Evolutionary conservation across 139 green algal species (phyloP).

Genomic region (Ettlia oleoabundans): DNA sequence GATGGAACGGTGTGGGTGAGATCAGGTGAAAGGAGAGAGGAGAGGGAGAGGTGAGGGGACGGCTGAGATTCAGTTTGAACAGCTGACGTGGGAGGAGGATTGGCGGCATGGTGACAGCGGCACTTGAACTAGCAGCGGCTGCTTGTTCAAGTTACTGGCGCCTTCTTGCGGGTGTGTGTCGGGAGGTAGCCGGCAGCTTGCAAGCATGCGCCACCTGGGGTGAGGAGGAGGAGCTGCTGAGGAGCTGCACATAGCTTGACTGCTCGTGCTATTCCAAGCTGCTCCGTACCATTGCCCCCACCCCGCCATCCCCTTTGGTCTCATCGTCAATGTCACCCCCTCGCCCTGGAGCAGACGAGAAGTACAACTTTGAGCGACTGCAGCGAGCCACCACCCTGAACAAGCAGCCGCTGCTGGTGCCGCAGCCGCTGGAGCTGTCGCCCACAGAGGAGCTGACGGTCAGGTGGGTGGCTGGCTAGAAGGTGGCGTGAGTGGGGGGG

Average conservation of each 20-base stretch:
- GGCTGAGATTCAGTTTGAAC: too few relatives aligned
- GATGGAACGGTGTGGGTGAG: neutral
- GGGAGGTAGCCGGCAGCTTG: too few relatives aligned
- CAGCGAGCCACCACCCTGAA: slow-evolving; percentile 67
- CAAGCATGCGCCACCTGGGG: too few relatives aligned
- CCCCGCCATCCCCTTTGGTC: too few relatives aligned
- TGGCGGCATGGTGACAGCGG: too few relatives aligned
- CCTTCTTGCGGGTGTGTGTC: too few relatives aligned
- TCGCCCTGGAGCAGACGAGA: slow-evolving; percentile 82
- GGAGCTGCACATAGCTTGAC: too few relatives aligned
- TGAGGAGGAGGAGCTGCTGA: too few relatives aligned
- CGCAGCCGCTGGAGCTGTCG: slow-evolving; percentile 61
- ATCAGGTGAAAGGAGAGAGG: neutral
- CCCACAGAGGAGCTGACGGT: slow-evolving; percentile 65
- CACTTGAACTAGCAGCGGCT: slow-evolving; percentile 82
- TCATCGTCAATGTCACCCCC: too few relatives aligned
- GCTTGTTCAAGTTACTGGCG: slow-evolving; percentile 73
- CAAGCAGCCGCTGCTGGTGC: slow-evolving; percentile 84
- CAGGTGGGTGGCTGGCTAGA: neutral
- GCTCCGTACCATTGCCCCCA: neutral
- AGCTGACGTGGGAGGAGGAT: too few relatives aligned
- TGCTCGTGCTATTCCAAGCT: neutral
- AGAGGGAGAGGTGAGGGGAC: neutral
- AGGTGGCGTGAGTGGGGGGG: neutral
- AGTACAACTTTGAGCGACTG: slow-evolving; percentile 93